Base-by-base conservation (phyloP, 1,284 basidiomycete species). In the Fistulinella cinereoalba region DNA sequence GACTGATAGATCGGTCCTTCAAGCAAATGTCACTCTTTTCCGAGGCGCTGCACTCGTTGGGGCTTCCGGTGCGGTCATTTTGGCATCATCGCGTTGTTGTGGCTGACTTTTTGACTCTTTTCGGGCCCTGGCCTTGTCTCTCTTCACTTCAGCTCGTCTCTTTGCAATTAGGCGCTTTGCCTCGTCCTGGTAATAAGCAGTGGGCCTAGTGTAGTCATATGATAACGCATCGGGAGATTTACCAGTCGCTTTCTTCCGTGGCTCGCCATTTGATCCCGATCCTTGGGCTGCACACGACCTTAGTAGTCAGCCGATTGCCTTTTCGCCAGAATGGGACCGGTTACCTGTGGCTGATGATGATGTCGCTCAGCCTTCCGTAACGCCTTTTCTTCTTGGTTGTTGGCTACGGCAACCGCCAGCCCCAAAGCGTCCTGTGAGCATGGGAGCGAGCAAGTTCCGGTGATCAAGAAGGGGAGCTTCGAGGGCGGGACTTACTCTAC, bases 371-470 rank as follows among this genome's bases (percentile, higher is more conserved):
- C 55, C 55, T 66, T 74, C 6, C 52, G 56, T 44, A 57, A 55
- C 10, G 62, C 39, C 44, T 66, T 75, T 50, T 71, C 58, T 55
- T 77, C 73, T 45, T 74, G 69, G 25, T 49, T 55, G 33, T 59
- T 56, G 21, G 61, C 68, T 55, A 77, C 71, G 36, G 67, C 67
- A 44, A 62, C 48, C n/a, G 75, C 75, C 6, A 77, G 57, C 25
- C 56, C 58, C 50, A 77, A 49, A 15, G 67, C 66, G 53, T 76
- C 75, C 75, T 74, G 47, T 47, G 41, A 53, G 54, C 45, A 46
- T 74, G 47, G 49, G 41, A 53, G 54, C 45, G 47, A 51, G 42
- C 53, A 51, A 53, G 43, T 12, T 41, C 50, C 51, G 54, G 50
- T 61, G 47, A 62, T 54, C 54, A 62, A 43, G 46, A 53, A 52